Evolutionary conservation across 768 basidiomycete genomes (phyloP), one percentile per base, ranked within the genome.

Genomic region (Tubosaeta sp.): DNA sequence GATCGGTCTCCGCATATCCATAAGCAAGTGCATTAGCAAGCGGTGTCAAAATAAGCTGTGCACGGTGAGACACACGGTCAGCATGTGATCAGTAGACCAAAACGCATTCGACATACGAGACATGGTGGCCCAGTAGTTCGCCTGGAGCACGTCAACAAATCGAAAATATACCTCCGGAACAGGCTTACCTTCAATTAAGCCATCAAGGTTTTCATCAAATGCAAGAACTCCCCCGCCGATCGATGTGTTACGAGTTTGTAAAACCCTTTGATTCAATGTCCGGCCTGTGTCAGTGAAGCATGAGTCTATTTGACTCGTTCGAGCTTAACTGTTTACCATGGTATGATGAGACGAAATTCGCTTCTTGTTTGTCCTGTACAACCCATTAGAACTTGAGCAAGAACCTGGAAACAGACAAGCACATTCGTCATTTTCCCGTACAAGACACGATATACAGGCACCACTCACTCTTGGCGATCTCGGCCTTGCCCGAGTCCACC

Each of bases 291-390:
- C 16, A 33, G 5, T 10, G 3, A 7, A 19, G 14, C 10, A 8
- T 27, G 6, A 52, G 16, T 12, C 1, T 3, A 17, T 4, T 8
- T 5, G 4, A 26, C 19, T 39, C 4, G 2, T 22, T 16, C 16
- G 26, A 32, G 29, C 13, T 8, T 8, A 17, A 29, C 0, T 8
- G 1, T 0, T 52, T 34, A 68, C 84, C 84, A 85, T 5, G 83
- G 84, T 12, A 84, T 73, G 14, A 85, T 84, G 34, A 76, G 51
- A 85, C 83, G 58, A 85, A 84, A 53, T 85, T 85, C 0, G 77
- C 69, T 29, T 72, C 79, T 62, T 83, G 81, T 52, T 85, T 82
- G 5, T 80, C 73, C 50, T 79, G 74, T 14, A 85, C 81, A n/a
- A 85, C 84, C 65, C 76, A 73, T 65, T 81, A 69, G 58, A 84